Conservation (phyloP, 169 alveolate genomes). For the Theileria parva region DNA sequence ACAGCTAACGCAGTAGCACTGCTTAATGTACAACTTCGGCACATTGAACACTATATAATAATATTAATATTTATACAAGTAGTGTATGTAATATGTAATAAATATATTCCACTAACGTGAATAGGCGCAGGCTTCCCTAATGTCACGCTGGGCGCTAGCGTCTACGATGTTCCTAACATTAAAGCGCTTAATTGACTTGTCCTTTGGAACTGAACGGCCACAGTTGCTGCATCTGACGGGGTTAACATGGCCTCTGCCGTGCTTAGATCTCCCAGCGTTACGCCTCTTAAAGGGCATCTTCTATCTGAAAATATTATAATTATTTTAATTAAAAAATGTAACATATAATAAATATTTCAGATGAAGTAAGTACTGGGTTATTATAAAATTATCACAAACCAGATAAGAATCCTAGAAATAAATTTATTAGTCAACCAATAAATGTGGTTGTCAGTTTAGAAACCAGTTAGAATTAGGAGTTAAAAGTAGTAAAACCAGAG, state of each 20-base stretch:
- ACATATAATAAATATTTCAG: not conserved
- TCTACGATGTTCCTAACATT: constrained; percentile 98
- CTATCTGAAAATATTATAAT: not conserved
- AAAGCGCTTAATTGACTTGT: constrained; percentile 98
- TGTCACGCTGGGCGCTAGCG: constrained; percentile 97
- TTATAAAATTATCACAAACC: not conserved
- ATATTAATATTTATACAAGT: not conserved
- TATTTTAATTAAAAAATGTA: not conserved
- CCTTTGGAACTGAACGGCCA: constrained; percentile 97
- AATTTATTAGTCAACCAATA: too few relatives aligned
- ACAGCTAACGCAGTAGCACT: constrained; percentile 98
- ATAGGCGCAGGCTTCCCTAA: constrained; percentile 94
- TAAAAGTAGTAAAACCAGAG: too few relatives aligned
- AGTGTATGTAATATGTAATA: not conserved
- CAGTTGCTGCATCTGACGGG: constrained; percentile 98
- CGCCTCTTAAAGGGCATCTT: constrained; percentile 98
- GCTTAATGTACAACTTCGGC: constrained; percentile 98
- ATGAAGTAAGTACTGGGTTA: not conserved
- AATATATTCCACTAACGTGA: constrained; percentile 60
- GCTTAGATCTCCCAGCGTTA: constrained; percentile 98
- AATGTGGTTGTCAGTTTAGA: too few relatives aligned
- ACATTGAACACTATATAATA: constrained; percentile 78
- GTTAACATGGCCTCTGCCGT: constrained; percentile 97
- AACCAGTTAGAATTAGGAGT: too few relatives aligned
- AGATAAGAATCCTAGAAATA: too few relatives aligned